phyloP scores from a whole-genome alignment of 345 rosid species.

The Camelina neglecta region DNA sequence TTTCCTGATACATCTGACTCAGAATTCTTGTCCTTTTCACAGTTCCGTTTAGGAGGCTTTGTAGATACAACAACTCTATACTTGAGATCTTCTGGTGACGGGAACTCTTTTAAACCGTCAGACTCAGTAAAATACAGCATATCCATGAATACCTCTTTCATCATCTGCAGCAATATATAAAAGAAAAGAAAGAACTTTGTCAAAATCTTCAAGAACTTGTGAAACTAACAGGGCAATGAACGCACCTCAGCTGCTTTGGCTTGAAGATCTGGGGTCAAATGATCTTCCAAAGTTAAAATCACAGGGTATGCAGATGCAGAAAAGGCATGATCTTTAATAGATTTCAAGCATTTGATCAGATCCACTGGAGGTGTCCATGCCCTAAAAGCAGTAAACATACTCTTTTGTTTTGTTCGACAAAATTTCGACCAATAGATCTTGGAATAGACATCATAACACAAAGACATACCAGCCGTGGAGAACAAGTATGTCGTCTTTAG shows the following conservation, averaged over 20 bases:
- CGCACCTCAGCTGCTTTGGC: constrained; percentile 73
- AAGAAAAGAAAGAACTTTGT: background rate
- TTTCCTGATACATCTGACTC: constrained; percentile 59
- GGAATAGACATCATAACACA: constrained; percentile 17
- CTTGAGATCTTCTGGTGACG: constrained; percentile 75
- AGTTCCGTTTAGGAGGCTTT: constrained; percentile 60
- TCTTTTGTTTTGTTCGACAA: constrained; percentile 1
- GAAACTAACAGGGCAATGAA: constrained; percentile 7
- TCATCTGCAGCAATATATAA: constrained; percentile 51
- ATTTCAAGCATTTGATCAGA: constrained; percentile 73
- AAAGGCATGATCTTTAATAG: constrained; percentile 76
- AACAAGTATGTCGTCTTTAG: constrained; percentile 71
- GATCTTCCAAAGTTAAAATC: constrained; percentile 78
- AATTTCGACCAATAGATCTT: background rate
- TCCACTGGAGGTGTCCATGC: constrained; percentile 88
- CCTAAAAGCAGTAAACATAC: constrained; percentile 51
- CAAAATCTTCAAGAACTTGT: constrained; percentile 21
- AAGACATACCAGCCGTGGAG: constrained; percentile 82
- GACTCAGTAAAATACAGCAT: constrained; percentile 58
- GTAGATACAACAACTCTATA: constrained; percentile 66
- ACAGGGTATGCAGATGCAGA: constrained; percentile 66
- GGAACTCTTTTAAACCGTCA: constrained; percentile 59
- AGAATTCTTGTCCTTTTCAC: constrained; percentile 49
- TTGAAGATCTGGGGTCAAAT: constrained; percentile 74
- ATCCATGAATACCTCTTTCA: constrained; percentile 55